Evolutionary conservation across 495 filamentous ascomycete species (phyloP).

Genomic region (Neurospora sp.): DNA sequence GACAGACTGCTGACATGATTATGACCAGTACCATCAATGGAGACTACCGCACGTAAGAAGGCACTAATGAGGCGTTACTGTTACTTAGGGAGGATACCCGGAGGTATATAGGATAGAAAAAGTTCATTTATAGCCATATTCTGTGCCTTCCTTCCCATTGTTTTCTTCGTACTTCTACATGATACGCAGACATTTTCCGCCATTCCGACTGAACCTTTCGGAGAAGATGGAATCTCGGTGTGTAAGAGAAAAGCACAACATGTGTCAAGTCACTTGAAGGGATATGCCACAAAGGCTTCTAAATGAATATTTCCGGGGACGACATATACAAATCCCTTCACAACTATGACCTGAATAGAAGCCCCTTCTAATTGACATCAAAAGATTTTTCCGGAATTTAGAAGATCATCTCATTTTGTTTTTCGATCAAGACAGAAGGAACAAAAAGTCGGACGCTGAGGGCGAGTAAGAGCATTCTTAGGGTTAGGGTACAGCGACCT

Average conservation of each 20-base stretch:
- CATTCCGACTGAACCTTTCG: not conserved
- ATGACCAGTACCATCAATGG: slow-evolving; percentile 66
- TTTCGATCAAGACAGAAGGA: not conserved
- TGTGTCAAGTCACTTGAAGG: not conserved
- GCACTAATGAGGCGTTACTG: not conserved
- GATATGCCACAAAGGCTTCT: not conserved
- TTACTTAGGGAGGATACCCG: not conserved
- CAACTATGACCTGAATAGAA: not conserved
- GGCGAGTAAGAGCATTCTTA: not conserved
- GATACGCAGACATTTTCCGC: not conserved
- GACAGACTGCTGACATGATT: slow-evolving; percentile 4
- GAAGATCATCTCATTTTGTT: not conserved
- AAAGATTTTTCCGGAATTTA: not conserved
- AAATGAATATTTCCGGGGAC: not conserved
- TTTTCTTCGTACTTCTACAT: not conserved
- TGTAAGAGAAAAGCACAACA: not conserved
- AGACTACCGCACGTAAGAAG: slow-evolving; percentile 65
- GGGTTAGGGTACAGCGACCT: slow-evolving; percentile 12
- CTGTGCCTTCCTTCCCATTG: not conserved
- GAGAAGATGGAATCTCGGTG: not conserved
- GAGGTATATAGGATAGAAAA: not conserved
- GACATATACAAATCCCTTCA: not conserved
- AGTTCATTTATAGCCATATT: not conserved
- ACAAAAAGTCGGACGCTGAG: not conserved
- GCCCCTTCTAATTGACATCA: not conserved